A percentile compares a stretch with the other conserved stretches of the same genome.
Conservation (phyloP, 2,329 filamentous ascomycete genomes). For the Plectosphaerella sp. region DNA sequence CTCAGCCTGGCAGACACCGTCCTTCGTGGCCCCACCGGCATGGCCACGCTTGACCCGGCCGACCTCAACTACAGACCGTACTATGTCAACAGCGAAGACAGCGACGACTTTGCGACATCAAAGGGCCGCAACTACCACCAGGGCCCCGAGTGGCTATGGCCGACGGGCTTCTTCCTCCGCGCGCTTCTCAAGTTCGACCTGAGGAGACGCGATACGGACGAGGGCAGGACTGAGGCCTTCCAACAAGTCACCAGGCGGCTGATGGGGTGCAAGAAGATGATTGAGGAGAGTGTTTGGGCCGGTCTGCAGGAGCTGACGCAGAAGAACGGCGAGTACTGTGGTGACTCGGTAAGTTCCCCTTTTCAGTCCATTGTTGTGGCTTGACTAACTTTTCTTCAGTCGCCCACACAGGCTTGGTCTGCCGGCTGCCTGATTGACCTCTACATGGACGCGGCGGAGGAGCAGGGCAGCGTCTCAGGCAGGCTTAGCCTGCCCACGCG, state of each 20-base stretch:
- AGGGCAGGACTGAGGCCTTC: slow-evolving; percentile 80
- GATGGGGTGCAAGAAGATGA: slow-evolving; percentile 78
- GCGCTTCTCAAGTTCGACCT: slow-evolving; percentile 90
- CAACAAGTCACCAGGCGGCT: slow-evolving; percentile 88
- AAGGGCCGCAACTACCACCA: slow-evolving; percentile 98
- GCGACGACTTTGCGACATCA: slow-evolving; percentile 80
- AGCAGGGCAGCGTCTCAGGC: slow-evolving; percentile 28
- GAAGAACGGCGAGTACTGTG: slow-evolving; percentile 77
- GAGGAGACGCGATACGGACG: slow-evolving; percentile 54
- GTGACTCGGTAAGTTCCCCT: slow-evolving; percentile 71
- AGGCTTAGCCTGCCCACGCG: slow-evolving; percentile 16
- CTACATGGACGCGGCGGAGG: slow-evolving; percentile 80
- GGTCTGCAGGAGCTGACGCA: slow-evolving; percentile 92
- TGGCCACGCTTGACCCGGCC: slow-evolving; percentile 89
- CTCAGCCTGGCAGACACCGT: slow-evolving; percentile 75
- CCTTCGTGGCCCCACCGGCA: slow-evolving; percentile 82
- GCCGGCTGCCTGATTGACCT: slow-evolving; percentile 91
- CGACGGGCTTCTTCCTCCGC: slow-evolving; percentile 89
- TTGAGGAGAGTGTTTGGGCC: slow-evolving; percentile 78
- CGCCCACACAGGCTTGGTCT: slow-evolving; percentile 94
- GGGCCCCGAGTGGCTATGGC: slow-evolving; percentile 98
- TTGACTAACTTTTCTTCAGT: slow-evolving; percentile 42
- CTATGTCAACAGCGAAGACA: slow-evolving; percentile 94
- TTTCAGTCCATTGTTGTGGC: neutral
- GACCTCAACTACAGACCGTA: slow-evolving; percentile 93